Base-by-base conservation (phyloP, 1,284 basidiomycete species). In the Salmacisia buchloeana region DNA sequence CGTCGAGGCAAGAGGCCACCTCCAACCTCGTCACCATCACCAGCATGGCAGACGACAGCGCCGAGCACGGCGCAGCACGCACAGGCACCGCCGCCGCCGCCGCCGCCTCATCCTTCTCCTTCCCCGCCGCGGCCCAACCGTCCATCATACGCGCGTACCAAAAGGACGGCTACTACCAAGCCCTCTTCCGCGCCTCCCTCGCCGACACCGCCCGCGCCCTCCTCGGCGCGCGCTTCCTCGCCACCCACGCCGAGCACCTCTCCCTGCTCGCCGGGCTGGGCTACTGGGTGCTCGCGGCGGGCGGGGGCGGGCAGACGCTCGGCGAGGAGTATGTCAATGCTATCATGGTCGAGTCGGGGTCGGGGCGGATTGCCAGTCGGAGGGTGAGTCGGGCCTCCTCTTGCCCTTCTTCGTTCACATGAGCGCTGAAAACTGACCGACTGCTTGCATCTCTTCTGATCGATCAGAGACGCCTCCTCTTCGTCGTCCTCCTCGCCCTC, bases 311-410 rank as follows among this genome's bases (percentile, higher is more conserved):
- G 1, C 81, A 82, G 68, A 82, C 81, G 21, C 68, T 82, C 4
- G 81, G 81, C 0, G 81, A 82, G 60, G 81, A 82, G 66, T 82
- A 82, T 62, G 80, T 80, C 58, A 80, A 81, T 60, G 73, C 77
- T 27, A 69, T 81, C 43, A 79, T 81, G 63, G 70, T 75, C 36
- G 66, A 72, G 27, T 58, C 62, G 5, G 59, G 61, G 4, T 73
- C 67, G 4, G 72, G 76, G 7, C 70, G 72, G 13, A 67, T 80
- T 15, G 74, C 80, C 0, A 63, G 67, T 2, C 38, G 66, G 1
- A 52, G 64, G 21, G 79, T 79, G 35, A 41, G 78, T 64, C 9
- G 2, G n/a, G 4, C n/a, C 39, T 21, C 18, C 4, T 38, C 36
- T 10, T 15, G 7, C 9, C 13, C 21, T 31, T 15, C 13, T 34